Conservation (phyloP, 225 moss, liverwort and hornwort genomes). For the Thuidium tamariscinum region DNA sequence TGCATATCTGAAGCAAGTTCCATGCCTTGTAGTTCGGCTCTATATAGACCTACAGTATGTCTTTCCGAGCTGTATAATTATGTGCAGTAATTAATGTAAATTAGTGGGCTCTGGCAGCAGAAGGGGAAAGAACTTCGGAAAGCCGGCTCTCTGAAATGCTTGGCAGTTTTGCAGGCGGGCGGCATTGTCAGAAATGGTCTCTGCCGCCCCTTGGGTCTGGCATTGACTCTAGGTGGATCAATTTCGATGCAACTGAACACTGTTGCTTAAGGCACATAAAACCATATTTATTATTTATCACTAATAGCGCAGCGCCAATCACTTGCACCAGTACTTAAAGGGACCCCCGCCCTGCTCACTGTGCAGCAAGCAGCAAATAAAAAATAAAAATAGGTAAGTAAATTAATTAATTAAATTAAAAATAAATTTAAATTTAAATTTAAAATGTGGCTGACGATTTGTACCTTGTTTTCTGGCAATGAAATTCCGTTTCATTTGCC, state of each 20-base stretch:
- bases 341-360: background rate
- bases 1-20: background rate
- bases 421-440: too few species aligned
- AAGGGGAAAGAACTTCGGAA: background rate
- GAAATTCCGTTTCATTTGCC: too few species aligned
- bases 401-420: too few species aligned
- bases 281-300: background rate
- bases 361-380: background rate
- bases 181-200: slow-evolving; percentile 9
- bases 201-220: background rate
- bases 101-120: background rate
- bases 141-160: background rate
- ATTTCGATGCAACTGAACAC: background rate
- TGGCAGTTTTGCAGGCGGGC: background rate
- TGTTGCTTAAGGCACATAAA: background rate
- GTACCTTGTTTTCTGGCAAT: too few species aligned
- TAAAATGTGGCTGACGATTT: too few species aligned
- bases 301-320: background rate
- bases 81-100: background rate
- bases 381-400: too few species aligned
- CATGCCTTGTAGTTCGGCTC: background rate
- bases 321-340: background rate
- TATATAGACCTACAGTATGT: background rate
- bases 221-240: background rate
- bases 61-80: background rate